Evolutionary conservation across 169 alveolate genomes (phyloP).

Genomic region (Cryptosporidium meleagridis): DNA sequence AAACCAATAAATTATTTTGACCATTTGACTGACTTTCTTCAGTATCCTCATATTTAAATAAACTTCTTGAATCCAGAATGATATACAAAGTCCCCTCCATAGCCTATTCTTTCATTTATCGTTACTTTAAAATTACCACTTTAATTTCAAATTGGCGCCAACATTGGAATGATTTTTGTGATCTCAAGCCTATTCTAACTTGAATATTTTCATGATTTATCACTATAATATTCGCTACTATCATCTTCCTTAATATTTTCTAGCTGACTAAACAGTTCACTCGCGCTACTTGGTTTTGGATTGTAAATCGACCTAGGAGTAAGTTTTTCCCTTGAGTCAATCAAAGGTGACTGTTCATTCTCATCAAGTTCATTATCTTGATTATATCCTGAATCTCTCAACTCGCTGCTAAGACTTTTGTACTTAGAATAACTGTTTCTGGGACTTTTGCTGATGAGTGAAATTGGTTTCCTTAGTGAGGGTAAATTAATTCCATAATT

Average conservation of each 20-base stretch:
- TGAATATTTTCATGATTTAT: neutral
- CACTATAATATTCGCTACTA: conserved; percentile 53
- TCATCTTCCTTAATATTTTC: conserved; percentile 30
- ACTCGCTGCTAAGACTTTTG: conserved; percentile 29
- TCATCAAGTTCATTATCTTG: neutral
- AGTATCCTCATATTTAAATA: neutral
- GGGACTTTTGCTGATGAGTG: neutral
- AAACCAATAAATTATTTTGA: neutral
- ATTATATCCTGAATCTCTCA: conserved; percentile 39
- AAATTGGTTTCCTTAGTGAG: conserved; percentile 38
- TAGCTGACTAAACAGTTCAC: conserved; percentile 20
- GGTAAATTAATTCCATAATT: conserved; percentile 40
- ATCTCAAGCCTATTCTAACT: neutral
- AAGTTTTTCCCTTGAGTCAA: neutral
- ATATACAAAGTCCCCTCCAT: conserved; percentile 58
- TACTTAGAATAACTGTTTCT: neutral
- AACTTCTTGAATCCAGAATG: conserved; percentile 57
- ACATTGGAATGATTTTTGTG: neutral
- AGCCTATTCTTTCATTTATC: neutral
- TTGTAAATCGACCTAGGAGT: neutral
- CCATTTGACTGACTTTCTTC: neutral
- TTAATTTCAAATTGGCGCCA: neutral
- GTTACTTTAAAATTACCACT: neutral
- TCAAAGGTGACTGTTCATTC: conserved; percentile 49
- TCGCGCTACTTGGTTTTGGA: conserved; percentile 14